These are phyloP conservation scores for Penicillium sp. DNA, from an alignment of 2,329 filamentous ascomycete species.

Conservation along the genomic window DNA sequence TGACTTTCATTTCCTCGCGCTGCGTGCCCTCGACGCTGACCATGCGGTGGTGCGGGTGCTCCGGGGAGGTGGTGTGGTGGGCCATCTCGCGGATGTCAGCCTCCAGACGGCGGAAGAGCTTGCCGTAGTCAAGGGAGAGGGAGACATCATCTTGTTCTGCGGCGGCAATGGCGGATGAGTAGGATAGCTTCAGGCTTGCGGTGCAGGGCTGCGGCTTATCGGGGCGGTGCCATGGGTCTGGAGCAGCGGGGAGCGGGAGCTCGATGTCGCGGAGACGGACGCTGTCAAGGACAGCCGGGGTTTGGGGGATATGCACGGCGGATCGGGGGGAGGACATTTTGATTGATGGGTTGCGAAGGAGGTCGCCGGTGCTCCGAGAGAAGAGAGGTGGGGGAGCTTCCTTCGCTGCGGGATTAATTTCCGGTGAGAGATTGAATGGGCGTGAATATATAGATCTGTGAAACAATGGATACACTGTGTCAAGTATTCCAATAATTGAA, in stretches of 20 bases:
- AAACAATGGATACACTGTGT: neutral
- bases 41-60: conserved; percentile 33
- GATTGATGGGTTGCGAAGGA: neutral
- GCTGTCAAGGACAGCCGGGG: conserved; percentile 45
- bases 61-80: conserved; percentile 25
- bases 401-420: neutral
- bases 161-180: conserved; percentile 49
- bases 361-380: neutral
- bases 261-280: conserved; percentile 52
- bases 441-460: neutral
- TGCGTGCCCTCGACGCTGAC: conserved; percentile 37
- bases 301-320: conserved; percentile 39
- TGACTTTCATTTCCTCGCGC: conserved; percentile 38
- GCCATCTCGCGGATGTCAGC: conserved; percentile 41
- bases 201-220: conserved; percentile 54
- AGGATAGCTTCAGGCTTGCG: conserved; percentile 51
- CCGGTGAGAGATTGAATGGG: neutral
- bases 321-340: conserved; percentile 7
- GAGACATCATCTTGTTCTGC: conserved; percentile 53
- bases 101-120: conserved; percentile 52
- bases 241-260: conserved; percentile 51
- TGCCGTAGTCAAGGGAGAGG: conserved; percentile 55
- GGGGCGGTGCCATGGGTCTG: conserved; percentile 55
- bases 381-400: neutral
- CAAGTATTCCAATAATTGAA: neutral